Base-by-base conservation (phyloP, 148 eudicot genomes). In the Silene latifolia region DNA sequence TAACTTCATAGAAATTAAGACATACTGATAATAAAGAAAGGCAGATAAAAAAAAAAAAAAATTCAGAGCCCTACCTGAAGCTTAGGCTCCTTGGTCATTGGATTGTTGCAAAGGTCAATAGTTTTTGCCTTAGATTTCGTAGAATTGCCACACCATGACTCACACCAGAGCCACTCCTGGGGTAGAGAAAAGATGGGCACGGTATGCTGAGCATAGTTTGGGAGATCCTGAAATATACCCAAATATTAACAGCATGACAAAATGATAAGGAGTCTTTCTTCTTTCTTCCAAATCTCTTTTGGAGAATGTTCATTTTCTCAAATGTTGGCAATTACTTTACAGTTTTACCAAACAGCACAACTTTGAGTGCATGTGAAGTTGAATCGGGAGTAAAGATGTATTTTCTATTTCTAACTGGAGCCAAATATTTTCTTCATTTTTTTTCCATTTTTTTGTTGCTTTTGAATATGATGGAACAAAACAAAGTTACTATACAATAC, bases 121-220 rank as follows among this genome's bases (percentile, higher is more conserved):
- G 98, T 94, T 86, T 90, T 94, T 39, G 98, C 98, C 82, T 76
- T 90, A 15, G 95, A 21, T 86, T 94, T 94, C 4, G 98, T 94
- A 71, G 93, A 82, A 74, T 94, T 94, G 24, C 98, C 98, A 64
- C 98, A 94, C 98, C 98, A 94, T 48, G 98, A 94, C 83, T 95
- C 98, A 47, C 98, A 95, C 98, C 98, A 95, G 57, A 95, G 90
- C 98, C 98, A 95, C 84, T 95, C 98, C 84, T 90, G 97, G 25
- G 98, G 98, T 53, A 95, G 92, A 11, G 98, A 95, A 86, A 89
- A 92, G 80, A 95, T 95, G 18, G 97, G 97, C 23, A 95, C 98
- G 9, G 86, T 85, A 80, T 95, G 97, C 80, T 95, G 98, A 23
- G 98, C 98, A 80, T 95, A 95, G 81, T 95, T 95, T 35, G 98